Conservation (phyloP, 129 eudicot genomes). For the Lactuca saligna region DNA sequence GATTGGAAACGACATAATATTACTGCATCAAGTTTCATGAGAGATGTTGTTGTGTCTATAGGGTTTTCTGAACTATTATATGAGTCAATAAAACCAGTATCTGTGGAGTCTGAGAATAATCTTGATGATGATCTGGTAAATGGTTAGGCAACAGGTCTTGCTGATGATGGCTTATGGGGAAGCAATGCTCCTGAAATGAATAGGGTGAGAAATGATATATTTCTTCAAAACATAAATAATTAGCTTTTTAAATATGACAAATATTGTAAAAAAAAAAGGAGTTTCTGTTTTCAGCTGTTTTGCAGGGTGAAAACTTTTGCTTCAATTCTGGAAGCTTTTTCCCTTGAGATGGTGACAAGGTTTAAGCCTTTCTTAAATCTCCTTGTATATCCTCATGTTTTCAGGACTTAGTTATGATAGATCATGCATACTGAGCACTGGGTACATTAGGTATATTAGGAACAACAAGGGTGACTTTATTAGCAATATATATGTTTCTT, state of each 20-base stretch:
- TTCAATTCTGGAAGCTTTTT: conserved; percentile 3
- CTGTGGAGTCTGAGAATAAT: conserved; percentile 48
- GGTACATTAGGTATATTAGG: conserved; percentile 18
- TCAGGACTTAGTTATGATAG: not conserved
- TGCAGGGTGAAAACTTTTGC: no score
- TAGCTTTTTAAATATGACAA: no score
- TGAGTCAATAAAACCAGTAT: conserved; percentile 47
- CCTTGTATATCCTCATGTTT: not conserved
- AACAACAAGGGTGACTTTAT: conserved; percentile 7
- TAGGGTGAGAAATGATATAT: conserved; percentile 42
- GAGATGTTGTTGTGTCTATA: conserved; percentile 67
- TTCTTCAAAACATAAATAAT: no score
- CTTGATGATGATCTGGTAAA: no score
- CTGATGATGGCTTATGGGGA: conserved; percentile 63
- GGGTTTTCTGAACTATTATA: conserved; percentile 78
- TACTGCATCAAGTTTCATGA: conserved; percentile 61
- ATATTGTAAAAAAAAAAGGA: no score
- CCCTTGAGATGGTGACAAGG: not conserved
- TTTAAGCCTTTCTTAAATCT: not conserved
- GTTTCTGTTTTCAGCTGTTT: no score
- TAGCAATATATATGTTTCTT: not conserved
- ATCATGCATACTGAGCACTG: conserved; percentile 10
- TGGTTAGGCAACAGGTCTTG: no score
- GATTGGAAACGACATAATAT: conserved; percentile 75
- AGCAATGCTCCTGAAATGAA: conserved; percentile 76